phyloP scores from a whole-genome alignment of 352 stramenopile species.

The Phytophthora meadii region DNA sequence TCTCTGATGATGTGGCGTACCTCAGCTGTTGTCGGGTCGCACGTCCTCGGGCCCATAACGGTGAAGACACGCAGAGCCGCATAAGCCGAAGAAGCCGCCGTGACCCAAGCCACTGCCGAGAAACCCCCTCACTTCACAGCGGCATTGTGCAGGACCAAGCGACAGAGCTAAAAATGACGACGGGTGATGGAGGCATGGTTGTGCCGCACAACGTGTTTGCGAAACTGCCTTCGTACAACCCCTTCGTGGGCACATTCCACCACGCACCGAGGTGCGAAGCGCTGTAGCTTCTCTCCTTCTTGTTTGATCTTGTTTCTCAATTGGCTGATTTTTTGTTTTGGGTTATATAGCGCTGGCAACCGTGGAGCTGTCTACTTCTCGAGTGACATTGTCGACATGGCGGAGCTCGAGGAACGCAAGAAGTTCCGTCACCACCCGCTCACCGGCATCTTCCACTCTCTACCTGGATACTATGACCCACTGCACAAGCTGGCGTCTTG shows the following conservation, averaged over 20 bases:
- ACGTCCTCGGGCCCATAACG: conserved; percentile 40
- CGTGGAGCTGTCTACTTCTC: conserved; percentile 89
- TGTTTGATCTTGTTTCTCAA: not conserved
- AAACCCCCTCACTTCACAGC: conserved; percentile 12
- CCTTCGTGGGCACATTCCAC: conserved; percentile 91
- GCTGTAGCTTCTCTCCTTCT: not conserved
- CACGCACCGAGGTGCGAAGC: conserved; percentile 80
- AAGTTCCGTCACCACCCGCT: conserved; percentile 89
- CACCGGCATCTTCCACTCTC: conserved; percentile 87
- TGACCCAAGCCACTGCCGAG: conserved; percentile 7
- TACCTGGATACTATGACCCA: conserved; percentile 88
- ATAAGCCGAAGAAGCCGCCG: conserved; percentile 27
- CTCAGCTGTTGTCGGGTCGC: conserved; percentile 40
- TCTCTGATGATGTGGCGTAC: conserved; percentile 40
- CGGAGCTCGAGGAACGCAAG: conserved; percentile 89
- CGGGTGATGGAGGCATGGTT: conserved; percentile 51
- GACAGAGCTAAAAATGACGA: conserved; percentile 27
- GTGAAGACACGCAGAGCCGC: conserved; percentile 31
- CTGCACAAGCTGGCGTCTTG: conserved; percentile 81
- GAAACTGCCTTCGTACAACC: conserved; percentile 87
- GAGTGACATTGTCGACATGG: conserved; percentile 88
- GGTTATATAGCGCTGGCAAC: conserved; percentile 70
- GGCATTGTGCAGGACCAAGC: conserved; percentile 15
- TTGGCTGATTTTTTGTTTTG: conserved; percentile 10
- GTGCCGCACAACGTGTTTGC: conserved; percentile 80